A percentile compares a stretch with the other conserved stretches of the same genome.
Conservation (phyloP, 495 filamentous ascomycete species). For the Penicillium subrubescens region DNA sequence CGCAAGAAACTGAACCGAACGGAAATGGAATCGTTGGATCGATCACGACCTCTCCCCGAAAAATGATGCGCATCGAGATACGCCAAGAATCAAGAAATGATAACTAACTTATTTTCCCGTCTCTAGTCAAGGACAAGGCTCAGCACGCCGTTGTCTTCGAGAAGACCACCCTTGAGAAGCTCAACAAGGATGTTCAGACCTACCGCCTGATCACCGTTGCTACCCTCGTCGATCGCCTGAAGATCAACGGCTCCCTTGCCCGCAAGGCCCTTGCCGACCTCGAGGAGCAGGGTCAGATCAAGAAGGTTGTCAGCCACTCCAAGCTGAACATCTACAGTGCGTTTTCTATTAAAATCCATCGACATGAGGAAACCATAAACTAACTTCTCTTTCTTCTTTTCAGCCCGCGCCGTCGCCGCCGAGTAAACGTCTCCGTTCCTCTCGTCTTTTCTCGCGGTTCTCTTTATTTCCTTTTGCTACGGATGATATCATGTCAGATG, state of each 20-base stretch:
- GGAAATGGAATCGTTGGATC: conserved; percentile 21
- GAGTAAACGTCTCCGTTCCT: conserved; percentile 47
- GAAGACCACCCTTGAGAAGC: conserved; percentile 66
- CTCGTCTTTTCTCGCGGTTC: conserved; percentile 44
- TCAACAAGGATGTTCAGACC: conserved; percentile 97
- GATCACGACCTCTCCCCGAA: not conserved
- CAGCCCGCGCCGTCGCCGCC: conserved; percentile 53
- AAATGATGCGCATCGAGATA: not conserved
- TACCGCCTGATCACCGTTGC: conserved; percentile 99
- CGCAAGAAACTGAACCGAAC: conserved; percentile 19
- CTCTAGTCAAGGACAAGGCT: conserved; percentile 99
- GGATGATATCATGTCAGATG: conserved; percentile 50
- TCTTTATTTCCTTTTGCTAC: conserved; percentile 41
- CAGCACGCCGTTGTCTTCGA: conserved; percentile 87
- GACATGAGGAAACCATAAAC: not conserved
- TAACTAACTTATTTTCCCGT: conserved; percentile 31
- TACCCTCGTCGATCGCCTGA: conserved; percentile 96
- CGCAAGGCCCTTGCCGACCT: conserved; percentile 87
- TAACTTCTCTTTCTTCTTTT: conserved; percentile 18
- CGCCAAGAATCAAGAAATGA: conserved; percentile 4
- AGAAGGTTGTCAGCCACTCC: conserved; percentile 95
- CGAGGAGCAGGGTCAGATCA: conserved; percentile 97
- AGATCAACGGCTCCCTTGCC: conserved; percentile 99
- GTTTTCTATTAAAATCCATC: conserved; percentile 16
- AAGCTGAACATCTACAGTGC: conserved; percentile 97